phyloP scores from a whole-genome alignment of 1,284 basidiomycete species.

The Sanghuangporus weigelae region DNA sequence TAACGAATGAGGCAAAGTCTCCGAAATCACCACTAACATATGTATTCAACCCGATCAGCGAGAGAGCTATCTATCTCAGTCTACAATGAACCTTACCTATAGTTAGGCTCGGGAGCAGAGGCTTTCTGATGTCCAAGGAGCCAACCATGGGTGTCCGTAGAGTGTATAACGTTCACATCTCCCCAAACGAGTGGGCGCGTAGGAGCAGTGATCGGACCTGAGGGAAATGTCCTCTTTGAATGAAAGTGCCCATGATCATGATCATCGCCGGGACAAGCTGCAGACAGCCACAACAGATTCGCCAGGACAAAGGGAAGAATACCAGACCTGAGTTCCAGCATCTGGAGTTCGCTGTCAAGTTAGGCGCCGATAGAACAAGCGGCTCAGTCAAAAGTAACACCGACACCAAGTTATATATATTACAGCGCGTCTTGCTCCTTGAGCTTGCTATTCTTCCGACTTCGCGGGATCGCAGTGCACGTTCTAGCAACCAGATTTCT shows the following conservation, averaged over 20 bases:
- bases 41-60: too few species aligned
- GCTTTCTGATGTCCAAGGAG: constrained; percentile 68
- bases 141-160: constrained; percentile 82
- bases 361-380: too few species aligned
- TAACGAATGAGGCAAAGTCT: constrained; percentile 53
- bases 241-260: constrained; percentile 32
- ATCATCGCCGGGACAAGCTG: constrained; percentile 8
- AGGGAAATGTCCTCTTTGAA: constrained; percentile 38
- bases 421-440: too few species aligned
- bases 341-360: too few species aligned
- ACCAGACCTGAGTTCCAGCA: neutral
- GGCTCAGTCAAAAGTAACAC: too few species aligned
- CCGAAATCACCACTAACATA: constrained; percentile 74
- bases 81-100: constrained; percentile 31
- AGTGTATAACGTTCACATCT: constrained; percentile 75
- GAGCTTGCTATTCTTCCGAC: too few species aligned
- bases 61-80: constrained; percentile 50
- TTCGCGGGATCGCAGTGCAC: too few species aligned
- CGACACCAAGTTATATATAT: too few species aligned
- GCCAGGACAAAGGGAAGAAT: neutral
- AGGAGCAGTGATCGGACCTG: constrained; percentile 45
- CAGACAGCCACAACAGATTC: neutral
- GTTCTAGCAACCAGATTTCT: too few species aligned
- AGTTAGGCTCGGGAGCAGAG: constrained; percentile 66
- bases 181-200: constrained; percentile 66